A percentile compares a stretch with the other conserved stretches of the same genome.
Evolutionary conservation across 495 filamentous ascomycete genomes (phyloP).

Genomic region (Daldinia childiae): DNA sequence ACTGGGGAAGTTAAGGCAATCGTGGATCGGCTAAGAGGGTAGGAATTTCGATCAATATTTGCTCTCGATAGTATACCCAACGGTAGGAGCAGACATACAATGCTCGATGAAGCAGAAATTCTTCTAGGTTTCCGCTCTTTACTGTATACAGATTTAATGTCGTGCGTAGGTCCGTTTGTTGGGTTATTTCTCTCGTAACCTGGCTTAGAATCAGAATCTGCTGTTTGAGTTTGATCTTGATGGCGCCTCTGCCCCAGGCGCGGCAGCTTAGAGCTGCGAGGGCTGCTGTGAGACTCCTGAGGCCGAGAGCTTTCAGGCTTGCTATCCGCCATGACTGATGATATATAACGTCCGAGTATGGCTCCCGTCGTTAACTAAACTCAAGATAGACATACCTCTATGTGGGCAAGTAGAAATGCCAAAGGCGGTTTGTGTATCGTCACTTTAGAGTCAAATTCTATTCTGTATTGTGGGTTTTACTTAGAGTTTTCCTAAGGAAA

Average conservation of each 20-base stretch:
- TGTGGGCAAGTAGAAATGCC: constrained; percentile 9
- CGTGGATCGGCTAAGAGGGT: constrained; percentile 32
- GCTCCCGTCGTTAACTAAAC: constrained; percentile 6
- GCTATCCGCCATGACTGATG: constrained; percentile 29
- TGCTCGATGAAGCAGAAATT: constrained; percentile 20
- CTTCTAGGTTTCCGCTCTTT: constrained; percentile 14
- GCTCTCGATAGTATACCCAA: neutral
- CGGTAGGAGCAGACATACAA: constrained; percentile 26
- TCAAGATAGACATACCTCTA: constrained; percentile 42
- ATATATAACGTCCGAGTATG: neutral
- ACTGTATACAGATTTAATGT: constrained; percentile 11
- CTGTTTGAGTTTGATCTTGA: constrained; percentile 9
- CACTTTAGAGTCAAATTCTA: constrained; percentile 6
- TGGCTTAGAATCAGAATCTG: constrained; percentile 33
- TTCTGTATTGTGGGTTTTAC: neutral
- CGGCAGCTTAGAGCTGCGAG: constrained; percentile 29
- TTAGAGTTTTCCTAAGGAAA: constrained; percentile 23
- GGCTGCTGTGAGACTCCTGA: constrained; percentile 16
- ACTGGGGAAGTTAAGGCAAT: constrained; percentile 27
- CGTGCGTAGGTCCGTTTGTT: constrained; percentile 15
- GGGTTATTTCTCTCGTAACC: constrained; percentile 25
- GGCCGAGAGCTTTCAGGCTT: constrained; percentile 7
- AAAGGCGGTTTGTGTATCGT: neutral
- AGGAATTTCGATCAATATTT: constrained; percentile 8
- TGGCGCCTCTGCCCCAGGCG: constrained; percentile 20